These are phyloP conservation scores for Metschnikowia continentalis DNA, from an alignment of 805 yeast species.

Conservation along the genomic window DNA sequence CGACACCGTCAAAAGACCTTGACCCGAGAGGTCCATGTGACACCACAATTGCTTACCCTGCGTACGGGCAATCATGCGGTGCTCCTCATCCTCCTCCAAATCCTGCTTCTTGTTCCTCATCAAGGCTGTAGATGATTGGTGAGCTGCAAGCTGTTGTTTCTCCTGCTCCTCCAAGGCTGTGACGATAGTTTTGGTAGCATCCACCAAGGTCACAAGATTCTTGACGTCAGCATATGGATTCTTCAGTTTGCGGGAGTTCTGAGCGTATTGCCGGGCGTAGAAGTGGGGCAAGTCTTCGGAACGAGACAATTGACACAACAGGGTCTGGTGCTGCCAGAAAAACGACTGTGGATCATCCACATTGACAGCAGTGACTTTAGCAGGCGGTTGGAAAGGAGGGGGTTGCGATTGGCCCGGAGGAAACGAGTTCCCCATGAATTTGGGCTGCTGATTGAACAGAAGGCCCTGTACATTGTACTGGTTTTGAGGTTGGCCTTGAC, in stretches of 20 bases:
- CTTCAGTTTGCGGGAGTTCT: conserved; percentile 50
- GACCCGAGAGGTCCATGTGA: conserved; percentile 87
- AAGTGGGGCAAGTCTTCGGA: conserved; percentile 63
- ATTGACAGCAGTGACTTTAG: conserved; percentile 29
- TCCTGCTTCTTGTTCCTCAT: conserved; percentile 43
- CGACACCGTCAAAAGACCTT: conserved; percentile 69
- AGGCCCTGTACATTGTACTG: conserved; percentile 17
- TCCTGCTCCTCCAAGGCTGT: conserved; percentile 38
- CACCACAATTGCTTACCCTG: conserved; percentile 87
- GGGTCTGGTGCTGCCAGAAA: conserved; percentile 78
- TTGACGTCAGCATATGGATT: conserved; percentile 36
- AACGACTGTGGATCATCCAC: conserved; percentile 40
- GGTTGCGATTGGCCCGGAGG: conserved; percentile 19
- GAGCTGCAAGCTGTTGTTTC: conserved; percentile 34
- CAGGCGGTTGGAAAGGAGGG: conserved; percentile 16
- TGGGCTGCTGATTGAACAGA: conserved; percentile 20
- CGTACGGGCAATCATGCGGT: conserved; percentile 55
- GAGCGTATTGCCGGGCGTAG: conserved; percentile 81
- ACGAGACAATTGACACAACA: conserved; percentile 68
- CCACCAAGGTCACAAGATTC: conserved; percentile 33
- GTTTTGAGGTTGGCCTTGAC: conserved; percentile 8
- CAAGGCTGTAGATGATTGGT: conserved; percentile 23
- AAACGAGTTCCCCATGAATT: conserved; percentile 16
- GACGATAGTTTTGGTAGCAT: conserved; percentile 39
- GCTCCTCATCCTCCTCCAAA: conserved; percentile 60